These are phyloP conservation scores for Apiotrichum siamense DNA, from an alignment of 1,284 basidiomycete genomes.

Conservation along the genomic window DNA sequence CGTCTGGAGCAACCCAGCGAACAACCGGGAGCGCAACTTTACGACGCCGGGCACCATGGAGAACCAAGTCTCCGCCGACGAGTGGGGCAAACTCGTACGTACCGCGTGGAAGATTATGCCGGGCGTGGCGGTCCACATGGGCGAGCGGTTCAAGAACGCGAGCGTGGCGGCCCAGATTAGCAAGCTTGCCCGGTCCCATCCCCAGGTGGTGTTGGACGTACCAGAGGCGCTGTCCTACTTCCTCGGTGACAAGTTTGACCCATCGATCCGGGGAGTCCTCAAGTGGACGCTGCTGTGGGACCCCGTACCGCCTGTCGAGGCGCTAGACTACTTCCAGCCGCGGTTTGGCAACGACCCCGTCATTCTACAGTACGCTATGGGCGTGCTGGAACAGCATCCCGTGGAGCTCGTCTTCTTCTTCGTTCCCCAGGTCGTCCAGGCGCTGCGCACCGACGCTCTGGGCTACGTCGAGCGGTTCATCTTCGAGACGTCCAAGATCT, in stretches of 20 bases:
- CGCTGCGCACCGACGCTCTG: slow-evolving; percentile 76
- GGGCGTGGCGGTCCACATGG: slow-evolving; percentile 71
- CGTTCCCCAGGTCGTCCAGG: slow-evolving; percentile 97
- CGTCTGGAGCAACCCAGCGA: slow-evolving; percentile 87
- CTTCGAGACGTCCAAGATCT: slow-evolving; percentile 95
- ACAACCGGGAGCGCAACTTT: slow-evolving; percentile 56
- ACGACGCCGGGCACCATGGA: background rate
- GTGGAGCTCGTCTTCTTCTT: slow-evolving; percentile 98
- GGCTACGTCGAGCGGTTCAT: slow-evolving; percentile 95
- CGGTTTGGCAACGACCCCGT: slow-evolving; percentile 76
- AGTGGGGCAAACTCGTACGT: slow-evolving; percentile 64
- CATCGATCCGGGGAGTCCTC: slow-evolving; percentile 1
- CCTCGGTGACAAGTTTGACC: slow-evolving; percentile 64
- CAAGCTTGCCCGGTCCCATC: slow-evolving; percentile 66
- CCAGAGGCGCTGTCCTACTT: slow-evolving; percentile 76
- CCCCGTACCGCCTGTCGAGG: slow-evolving; percentile 79
- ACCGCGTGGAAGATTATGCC: slow-evolving; percentile 80
- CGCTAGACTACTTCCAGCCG: slow-evolving; percentile 78
- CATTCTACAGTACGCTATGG: slow-evolving; percentile 92
- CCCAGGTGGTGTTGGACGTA: slow-evolving; percentile 63
- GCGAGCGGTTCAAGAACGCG: slow-evolving; percentile 74
- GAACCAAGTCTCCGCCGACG: slow-evolving; percentile 30
- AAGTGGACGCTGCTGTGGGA: slow-evolving; percentile 84
- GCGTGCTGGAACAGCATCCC: slow-evolving; percentile 89
- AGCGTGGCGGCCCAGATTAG: slow-evolving; percentile 63